Base-by-base conservation (phyloP, 2,329 filamentous ascomycete genomes). In the Talaromyces piceae region DNA sequence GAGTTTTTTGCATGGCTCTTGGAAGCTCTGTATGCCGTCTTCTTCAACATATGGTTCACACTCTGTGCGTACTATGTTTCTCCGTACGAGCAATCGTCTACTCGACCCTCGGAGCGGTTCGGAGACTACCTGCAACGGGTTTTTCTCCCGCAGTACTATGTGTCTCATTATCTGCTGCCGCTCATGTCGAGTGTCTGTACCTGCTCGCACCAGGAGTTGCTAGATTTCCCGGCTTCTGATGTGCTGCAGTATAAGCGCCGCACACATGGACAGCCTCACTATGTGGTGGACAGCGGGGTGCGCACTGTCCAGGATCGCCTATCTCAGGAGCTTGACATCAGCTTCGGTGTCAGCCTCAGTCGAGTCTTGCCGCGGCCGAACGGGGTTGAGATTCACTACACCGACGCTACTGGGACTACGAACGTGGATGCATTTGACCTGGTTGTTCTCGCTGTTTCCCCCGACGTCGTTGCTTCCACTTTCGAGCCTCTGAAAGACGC, bases 41-140 rank as follows among this genome's bases (percentile, higher is more conserved):
- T 74, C 0, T 79, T 75, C 56, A 77, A 82, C 54, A 56, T 70
- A 25, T 82, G 77, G 75, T 81, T 80, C 61, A 73, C 73, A 0
- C 26, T 74, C 3, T 78, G 74, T 27, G 80, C 76, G 58, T 77
- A 79, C 57, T 63, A 73, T 13, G 54, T 80, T 23, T 58, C 60
- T 3, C 75, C 77, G 0, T 27, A 55, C 7, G 56, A 53, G 0
- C 55, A 57, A 9, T 50, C 49, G 28, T 50, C 31, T 18, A 37
- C n/a, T 37, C 31, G 31, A 18, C n/a, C 31, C 6, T 13, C 31
- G 5, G 31, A 37, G 18, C 13, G 31, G n/a, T 37, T 37, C 18
- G 37, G 61, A 18, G 79, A 82, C 56, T 71, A 76, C 0, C 56
- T 82, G 0, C 69, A 61, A 13, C 63, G 31, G 6, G 9, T 18